These are phyloP conservation scores for Amaranthus cruentus DNA, from an alignment of 148 eudicot genomes.

Conservation along the genomic window DNA sequence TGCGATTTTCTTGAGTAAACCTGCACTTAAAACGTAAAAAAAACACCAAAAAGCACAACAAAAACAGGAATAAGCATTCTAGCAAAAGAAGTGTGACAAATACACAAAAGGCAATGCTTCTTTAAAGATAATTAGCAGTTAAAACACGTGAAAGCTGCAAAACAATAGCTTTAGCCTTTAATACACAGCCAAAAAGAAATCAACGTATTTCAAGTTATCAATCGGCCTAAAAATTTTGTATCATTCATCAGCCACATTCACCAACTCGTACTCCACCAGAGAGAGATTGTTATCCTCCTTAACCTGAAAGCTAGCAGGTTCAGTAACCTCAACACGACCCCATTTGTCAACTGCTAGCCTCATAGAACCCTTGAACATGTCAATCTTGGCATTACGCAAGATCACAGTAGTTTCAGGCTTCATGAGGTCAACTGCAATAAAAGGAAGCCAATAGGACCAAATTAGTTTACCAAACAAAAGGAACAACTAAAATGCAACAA, in stretches of 20 bases:
- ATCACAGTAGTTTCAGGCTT: slow-evolving; percentile 30
- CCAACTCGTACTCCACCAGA: slow-evolving; percentile 35
- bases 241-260: slow-evolving; percentile 31
- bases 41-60: neutral
- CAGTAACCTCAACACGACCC: slow-evolving; percentile 37
- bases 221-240: slow-evolving; percentile 17
- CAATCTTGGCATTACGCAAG: slow-evolving; percentile 31
- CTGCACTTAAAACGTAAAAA: neutral
- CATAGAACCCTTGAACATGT: slow-evolving; percentile 30
- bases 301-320: slow-evolving; percentile 29
- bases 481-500: neutral
- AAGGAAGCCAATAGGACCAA: neutral
- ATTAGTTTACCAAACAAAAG: neutral
- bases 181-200: slow-evolving; percentile 15
- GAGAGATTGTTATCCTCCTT: slow-evolving; percentile 39
- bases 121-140: slow-evolving; percentile 14
- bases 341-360: slow-evolving; percentile 28
- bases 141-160: slow-evolving; percentile 14
- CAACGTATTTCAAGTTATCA: neutral
- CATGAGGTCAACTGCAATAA: slow-evolving; percentile 32
- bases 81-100: slow-evolving; percentile 5
- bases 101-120: slow-evolving; percentile 27
- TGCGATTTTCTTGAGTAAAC: too few relatives aligned
- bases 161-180: slow-evolving; percentile 3
- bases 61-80: neutral